Base-by-base conservation (phyloP, 2,329 filamentous ascomycete genomes). In the Lasiodiplodia gonubiensis region DNA sequence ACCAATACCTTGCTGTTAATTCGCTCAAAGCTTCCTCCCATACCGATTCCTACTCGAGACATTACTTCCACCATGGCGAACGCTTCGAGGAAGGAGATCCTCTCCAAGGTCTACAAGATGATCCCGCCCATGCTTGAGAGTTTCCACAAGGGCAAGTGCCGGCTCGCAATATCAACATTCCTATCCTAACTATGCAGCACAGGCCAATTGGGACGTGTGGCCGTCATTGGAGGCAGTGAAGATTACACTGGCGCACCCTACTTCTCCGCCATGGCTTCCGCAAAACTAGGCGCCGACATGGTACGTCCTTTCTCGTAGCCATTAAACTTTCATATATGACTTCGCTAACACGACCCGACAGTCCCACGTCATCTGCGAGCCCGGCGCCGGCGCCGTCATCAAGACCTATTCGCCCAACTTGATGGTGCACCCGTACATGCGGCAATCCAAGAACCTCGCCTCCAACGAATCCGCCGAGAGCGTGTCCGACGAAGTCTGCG, bases 181-280 rank as follows among this genome's bases (percentile, higher is more conserved):
- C 2, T 10, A 33, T 51, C 48, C 70, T 76, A 70, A 78, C 8
- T 27, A 4, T 49, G 5, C 23, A n/a, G 4, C 73, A 2, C 35
- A 97, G 94, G 95, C 68, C 94, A 98, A 80, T 86, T 97, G 71
- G 95, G 95, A 5, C 88, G 95, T 66, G 89, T 99, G 64, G 95
- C 89, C 64, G 95, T 99, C 68, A 95, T 99, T 71, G 95, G 95
- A 63, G 95, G 95, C 49, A 97, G 93, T 76, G 90, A 94, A 77
- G 94, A 98, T 80, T 99, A 98, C 78, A 97, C 95, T 1, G 95
- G 95, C 46, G 95, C 95, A 68, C 95, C 95, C 14, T 99, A 97
- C 82, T 99, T 99, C 81, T 97, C 94, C 23, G 94, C 94, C 71
- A 97, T 97, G 89, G 95, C 95, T 14, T 97, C 93, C 71, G 95